Base-by-base conservation (phyloP, 2,329 filamentous ascomycete species). In the Colletotrichum eremochloae region DNA sequence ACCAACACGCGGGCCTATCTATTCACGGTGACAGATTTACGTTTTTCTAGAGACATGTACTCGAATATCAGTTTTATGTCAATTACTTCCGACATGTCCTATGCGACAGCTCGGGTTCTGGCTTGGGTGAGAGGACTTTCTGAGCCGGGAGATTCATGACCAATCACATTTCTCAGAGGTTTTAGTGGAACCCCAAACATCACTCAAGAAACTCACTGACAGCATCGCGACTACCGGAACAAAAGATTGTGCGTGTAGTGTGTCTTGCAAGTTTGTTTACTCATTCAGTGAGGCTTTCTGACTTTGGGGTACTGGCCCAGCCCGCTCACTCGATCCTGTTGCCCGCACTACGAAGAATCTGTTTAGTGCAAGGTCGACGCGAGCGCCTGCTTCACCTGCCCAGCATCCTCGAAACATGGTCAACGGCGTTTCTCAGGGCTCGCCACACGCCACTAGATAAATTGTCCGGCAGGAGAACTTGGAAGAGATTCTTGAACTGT, bases 181-280 rank as follows among this genome's bases (percentile, higher is more conserved):
- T 15, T 20, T 7, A 15, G 69, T 60, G 69, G 66, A 24, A 53
- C 29, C 29, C 31, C 24, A 31, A 60, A 69, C 65, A 63, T 48
- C 66, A 60, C 38, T 2, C 63, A 33, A 38, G 46, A 55, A 72
- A 53, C 31, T 68, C 69, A 72, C 66, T 61, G 46, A 64, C 58
- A 68, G 46, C 58, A 56, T 36, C 46, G 33, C 44, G 31, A 48
- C 64, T 36, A 12, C 50, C 24, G 8, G 42, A 56, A 56, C 18
- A 20, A 44, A 11, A 33, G 24, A 62, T 29, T 31, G 42, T n/a
- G n/a, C 24, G 24, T 8, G 38, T 24, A 31, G 48, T n/a, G n/a
- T 42, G 20, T 55, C 36, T 20, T 31, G 53, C 33, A n/a, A 14
- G 20, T 40, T 40, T 4, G 8, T n/a, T 24, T 57, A 24, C 18